These are phyloP conservation scores for Entophlyctis luteolus DNA, from an alignment of 192 early-diverging fungal species.

Conservation along the genomic window DNA sequence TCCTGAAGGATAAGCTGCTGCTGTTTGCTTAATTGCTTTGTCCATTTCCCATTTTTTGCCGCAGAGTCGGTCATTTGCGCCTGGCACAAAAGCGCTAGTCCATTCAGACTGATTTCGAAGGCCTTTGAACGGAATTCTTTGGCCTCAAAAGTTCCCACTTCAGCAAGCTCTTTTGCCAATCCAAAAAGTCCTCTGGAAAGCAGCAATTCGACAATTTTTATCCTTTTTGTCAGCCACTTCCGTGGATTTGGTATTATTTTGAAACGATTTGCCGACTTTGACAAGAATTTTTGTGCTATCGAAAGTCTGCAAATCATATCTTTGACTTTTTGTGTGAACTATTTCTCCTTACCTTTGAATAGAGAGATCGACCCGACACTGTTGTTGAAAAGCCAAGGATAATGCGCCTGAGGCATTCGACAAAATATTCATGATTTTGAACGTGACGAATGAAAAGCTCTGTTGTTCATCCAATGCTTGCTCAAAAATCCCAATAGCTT, in stretches of 20 bases:
- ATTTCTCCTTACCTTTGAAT: background rate
- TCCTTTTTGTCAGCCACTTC: background rate
- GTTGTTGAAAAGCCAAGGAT: background rate
- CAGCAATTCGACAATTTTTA: background rate
- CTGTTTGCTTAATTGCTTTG: background rate
- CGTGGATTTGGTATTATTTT: background rate
- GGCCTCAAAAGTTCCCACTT: slow-evolving; percentile 9
- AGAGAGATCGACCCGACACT: background rate
- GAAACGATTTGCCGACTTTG: background rate
- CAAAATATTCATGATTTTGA: background rate
- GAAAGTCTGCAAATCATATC: background rate
- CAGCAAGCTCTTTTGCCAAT: background rate
- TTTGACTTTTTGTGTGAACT: background rate
- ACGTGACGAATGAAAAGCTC: no score
- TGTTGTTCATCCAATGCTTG: no score
- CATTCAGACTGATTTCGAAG: slow-evolving; percentile 1
- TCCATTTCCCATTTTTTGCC: no score
- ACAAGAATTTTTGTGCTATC: background rate
- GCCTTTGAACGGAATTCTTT: background rate
- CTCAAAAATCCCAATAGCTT: no score
- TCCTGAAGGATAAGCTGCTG: background rate
- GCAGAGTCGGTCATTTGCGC: background rate
- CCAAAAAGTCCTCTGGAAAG: background rate
- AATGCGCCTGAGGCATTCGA: background rate
- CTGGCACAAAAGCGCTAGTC: background rate